Evolutionary conservation across 805 yeast species (phyloP).

Genomic region (Kodamaea laetipori): DNA sequence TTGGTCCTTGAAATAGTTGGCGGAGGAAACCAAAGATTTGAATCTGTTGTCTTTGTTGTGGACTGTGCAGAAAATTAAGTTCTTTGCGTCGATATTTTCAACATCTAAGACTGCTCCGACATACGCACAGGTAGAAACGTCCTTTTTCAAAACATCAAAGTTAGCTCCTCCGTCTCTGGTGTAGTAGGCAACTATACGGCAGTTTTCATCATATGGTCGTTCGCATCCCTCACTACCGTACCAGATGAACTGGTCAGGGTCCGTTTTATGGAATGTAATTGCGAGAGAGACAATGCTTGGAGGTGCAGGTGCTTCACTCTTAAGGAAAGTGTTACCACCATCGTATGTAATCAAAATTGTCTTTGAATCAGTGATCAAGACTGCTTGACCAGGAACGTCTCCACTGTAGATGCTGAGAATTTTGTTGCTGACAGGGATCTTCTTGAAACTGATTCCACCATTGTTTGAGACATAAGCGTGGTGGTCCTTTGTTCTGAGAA

Average conservation of each 20-base stretch:
- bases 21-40: slow-evolving; percentile 46
- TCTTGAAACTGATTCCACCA: slow-evolving; percentile 57
- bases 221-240: slow-evolving; percentile 65
- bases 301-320: slow-evolving; percentile 52
- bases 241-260: slow-evolving; percentile 64
- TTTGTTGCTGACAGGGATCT: slow-evolving; percentile 40
- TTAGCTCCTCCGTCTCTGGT: slow-evolving; percentile 69
- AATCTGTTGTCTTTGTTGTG: slow-evolving; percentile 25
- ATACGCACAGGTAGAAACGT: slow-evolving; percentile 65
- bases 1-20: slow-evolving; percentile 51
- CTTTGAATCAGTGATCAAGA: slow-evolving; percentile 51
- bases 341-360: slow-evolving; percentile 62
- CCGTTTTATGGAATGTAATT: slow-evolving; percentile 63
- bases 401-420: slow-evolving; percentile 63
- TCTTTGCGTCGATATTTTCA: slow-evolving; percentile 35
- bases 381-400: slow-evolving; percentile 56
- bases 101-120: slow-evolving; percentile 55
- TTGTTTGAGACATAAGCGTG: slow-evolving; percentile 67
- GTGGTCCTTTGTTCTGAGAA: slow-evolving; percentile 57
- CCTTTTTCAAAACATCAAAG: slow-evolving; percentile 56
- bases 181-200: slow-evolving; percentile 59
- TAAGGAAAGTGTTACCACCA: slow-evolving; percentile 62
- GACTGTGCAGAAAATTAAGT: slow-evolving; percentile 67
- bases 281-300: slow-evolving; percentile 42
- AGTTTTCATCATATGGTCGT: slow-evolving; percentile 41